Base-by-base conservation (phyloP, 345 rosid species). In the Citrus australasica region DNA sequence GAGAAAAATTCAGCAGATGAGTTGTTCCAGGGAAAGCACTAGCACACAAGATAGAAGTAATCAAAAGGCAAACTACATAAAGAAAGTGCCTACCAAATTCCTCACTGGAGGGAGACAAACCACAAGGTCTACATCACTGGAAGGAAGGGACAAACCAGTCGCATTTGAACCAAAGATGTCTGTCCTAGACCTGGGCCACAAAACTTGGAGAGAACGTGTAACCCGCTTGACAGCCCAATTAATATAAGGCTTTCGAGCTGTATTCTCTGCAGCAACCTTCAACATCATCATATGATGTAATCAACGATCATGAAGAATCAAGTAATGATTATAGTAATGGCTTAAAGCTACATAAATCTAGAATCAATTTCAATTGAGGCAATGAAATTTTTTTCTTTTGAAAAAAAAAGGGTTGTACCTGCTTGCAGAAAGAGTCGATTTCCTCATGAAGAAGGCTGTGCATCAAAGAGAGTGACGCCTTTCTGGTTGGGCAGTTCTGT, bases 51-150 rank as follows among this genome's bases (percentile, higher is more conserved):
- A 78, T 9, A 51, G 63, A 80, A 75, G 53, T 8, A 42, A 65
- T n/a, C 19, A 64, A 74, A 55, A 73, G 65, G 61, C 35, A 27
- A 60, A 46, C 28, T 5, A 25, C 24, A 48, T 53, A 58, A 28
- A 67, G 67, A 83, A 70, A 61, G 59, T 72, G 59, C 90, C 79
- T 84, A 95, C 99, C 94, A 95, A 82, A 82, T 93, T 95, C 87
- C 99, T 95, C 79, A 93, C 99, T 76, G 99, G 98, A 82, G 99
- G 99, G 74, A 95, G 96, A 85, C 90, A 89, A 87, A 95, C 96
- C 79, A 95, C 99, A 83, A 95, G 99, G 87, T 95, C 99, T 80
- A 95, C 99, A 84, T 95, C 99, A 85, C 99, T 95, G 58, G 97
- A 88, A 74, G 97, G 99, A 81, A 95, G 97, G 72, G 99, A 87